phyloP scores from a whole-genome alignment of 345 rosid genomes.

The Ceriops decandra region DNA sequence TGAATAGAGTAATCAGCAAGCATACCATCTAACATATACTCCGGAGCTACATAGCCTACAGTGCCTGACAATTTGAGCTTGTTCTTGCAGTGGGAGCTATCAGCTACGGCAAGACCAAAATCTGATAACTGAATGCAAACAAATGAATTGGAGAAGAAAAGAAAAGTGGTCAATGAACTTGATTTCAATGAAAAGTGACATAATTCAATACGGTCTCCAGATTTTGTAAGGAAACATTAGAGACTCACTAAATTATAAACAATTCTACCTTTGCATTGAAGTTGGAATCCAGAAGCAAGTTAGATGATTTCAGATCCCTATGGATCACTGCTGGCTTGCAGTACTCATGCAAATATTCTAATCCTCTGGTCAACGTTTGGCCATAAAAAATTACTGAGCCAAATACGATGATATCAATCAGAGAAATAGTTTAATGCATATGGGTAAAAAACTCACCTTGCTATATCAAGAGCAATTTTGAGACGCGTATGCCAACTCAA shows the following conservation, averaged over 20 bases:
- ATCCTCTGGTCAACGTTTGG: constrained; percentile 59
- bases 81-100: constrained; percentile 59
- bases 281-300: constrained; percentile 76
- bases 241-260: neutral
- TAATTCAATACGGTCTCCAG: neutral
- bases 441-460: constrained; percentile 50
- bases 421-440: constrained; percentile 1
- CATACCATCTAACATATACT: constrained; percentile 85
- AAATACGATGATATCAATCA: neutral
- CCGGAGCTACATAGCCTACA: constrained; percentile 93
- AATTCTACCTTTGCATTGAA: constrained; percentile 90
- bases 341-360: constrained; percentile 90
- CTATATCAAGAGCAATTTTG: constrained; percentile 87
- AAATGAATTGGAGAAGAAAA: neutral
- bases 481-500: constrained; percentile 85
- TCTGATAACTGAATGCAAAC: constrained; percentile 71
- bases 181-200: neutral
- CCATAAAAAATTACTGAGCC: constrained; percentile 9
- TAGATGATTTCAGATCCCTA: constrained; percentile 98
- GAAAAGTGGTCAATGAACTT: neutral
- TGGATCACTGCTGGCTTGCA: constrained; percentile 90
- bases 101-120: constrained; percentile 89
- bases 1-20: neutral
- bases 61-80: constrained; percentile 92
- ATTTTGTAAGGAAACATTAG: neutral